These are phyloP conservation scores for Botrytis paeoniae DNA, from an alignment of 2,329 filamentous ascomycete genomes.

Conservation along the genomic window DNA sequence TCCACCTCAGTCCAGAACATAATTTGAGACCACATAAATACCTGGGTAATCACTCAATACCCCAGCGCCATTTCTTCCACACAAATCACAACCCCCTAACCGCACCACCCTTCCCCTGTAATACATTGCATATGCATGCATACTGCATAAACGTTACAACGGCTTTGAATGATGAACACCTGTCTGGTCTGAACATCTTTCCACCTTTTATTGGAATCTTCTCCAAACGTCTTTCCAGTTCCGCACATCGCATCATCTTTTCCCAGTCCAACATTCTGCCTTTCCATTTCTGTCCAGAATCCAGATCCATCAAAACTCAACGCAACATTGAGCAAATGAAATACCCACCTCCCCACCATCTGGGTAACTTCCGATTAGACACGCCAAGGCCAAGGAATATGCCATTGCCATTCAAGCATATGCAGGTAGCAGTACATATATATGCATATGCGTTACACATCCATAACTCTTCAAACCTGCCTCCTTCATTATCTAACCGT, in stretches of 20 bases:
- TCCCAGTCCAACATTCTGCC: not conserved
- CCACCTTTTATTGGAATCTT: not conserved
- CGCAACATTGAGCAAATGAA: not conserved
- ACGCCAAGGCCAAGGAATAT: not conserved
- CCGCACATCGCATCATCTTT: not conserved
- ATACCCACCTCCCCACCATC: not conserved
- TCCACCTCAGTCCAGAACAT: constrained; percentile 1
- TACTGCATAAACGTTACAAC: not conserved
- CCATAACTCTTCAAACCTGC: not conserved
- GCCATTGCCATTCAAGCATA: constrained; percentile 9
- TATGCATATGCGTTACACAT: constrained; percentile 4
- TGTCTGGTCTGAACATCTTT: not conserved
- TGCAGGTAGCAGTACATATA: constrained; percentile 3
- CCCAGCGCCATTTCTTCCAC: not conserved
- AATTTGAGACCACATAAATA: constrained; percentile 1
- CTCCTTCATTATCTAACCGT: not conserved
- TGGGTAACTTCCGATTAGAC: constrained; percentile 9
- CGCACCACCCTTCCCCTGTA: not conserved
- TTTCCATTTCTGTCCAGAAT: not conserved
- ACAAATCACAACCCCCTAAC: not conserved
- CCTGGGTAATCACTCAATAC: not conserved
- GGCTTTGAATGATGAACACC: not conserved
- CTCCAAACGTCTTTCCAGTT: not conserved
- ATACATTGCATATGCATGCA: constrained; percentile 14
- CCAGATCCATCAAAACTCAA: not conserved